A percentile compares a stretch with the other conserved stretches of the same genome.
These are phyloP conservation scores for Neonectria sp. DNA, from an alignment of 2,329 filamentous ascomycete species.

Conservation along the genomic window DNA sequence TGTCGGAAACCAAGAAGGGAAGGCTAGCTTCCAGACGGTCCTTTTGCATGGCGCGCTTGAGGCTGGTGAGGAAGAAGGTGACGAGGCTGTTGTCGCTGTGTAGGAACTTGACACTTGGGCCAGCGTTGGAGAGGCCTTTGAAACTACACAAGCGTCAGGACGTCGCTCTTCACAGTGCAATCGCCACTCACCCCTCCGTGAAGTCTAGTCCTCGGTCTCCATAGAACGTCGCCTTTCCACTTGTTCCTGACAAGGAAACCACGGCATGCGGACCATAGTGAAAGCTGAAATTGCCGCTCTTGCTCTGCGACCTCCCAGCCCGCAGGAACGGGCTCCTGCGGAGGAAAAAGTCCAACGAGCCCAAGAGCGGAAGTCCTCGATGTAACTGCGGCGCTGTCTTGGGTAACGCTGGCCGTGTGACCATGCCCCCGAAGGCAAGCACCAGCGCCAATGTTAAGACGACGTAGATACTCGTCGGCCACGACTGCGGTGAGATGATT, in stretches of 20 bases:
- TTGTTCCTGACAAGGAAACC: not conserved
- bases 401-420: slow-evolving; percentile 9
- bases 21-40: slow-evolving; percentile 58
- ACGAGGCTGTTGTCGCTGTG: slow-evolving; percentile 30
- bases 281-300: slow-evolving; percentile 16
- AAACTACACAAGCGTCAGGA: slow-evolving; percentile 2
- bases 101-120: slow-evolving; percentile 42
- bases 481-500: not conserved
- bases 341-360: slow-evolving; percentile 11
- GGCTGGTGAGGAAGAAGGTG: slow-evolving; percentile 45
- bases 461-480: slow-evolving; percentile 2
- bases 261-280: slow-evolving; percentile 13
- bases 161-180: not conserved
- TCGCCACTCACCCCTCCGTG: slow-evolving; percentile 2
- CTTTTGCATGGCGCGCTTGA: slow-evolving; percentile 55
- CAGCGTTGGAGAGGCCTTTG: slow-evolving; percentile 48
- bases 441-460: not conserved
- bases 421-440: slow-evolving; percentile 15
- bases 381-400: not conserved
- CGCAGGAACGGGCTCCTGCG: not conserved
- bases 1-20: slow-evolving; percentile 60
- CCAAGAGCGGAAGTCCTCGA: slow-evolving; percentile 13
- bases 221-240: slow-evolving; percentile 3
- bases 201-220: slow-evolving; percentile 10
- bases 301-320: not conserved